Evolutionary conservation across 164 flowering plant genomes (phyloP).

Genomic region (Hamamelis virginiana): DNA sequence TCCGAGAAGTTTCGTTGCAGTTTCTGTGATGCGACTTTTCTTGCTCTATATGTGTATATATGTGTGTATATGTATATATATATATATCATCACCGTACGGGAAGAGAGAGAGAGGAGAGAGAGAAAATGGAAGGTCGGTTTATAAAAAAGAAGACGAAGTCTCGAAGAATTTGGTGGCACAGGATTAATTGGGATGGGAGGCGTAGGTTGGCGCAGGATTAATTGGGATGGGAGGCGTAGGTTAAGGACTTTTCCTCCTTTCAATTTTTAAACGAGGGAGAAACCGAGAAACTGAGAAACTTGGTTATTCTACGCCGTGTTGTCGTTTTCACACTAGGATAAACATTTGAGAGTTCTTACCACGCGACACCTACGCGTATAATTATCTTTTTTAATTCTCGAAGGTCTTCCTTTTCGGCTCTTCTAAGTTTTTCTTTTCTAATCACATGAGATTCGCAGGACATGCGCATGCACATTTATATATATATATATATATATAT

Average conservation of each 20-base stretch:
- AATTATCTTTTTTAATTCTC: too few relatives aligned
- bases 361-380: too few relatives aligned
- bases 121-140: not conserved
- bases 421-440: too few relatives aligned
- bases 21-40: conserved; percentile 14
- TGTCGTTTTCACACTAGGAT: not conserved
- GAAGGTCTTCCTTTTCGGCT: too few relatives aligned
- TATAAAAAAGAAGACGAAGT: not conserved
- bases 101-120: not conserved
- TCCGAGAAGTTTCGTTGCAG: conserved; percentile 20
- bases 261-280: not conserved
- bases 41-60: not conserved
- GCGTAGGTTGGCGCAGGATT: conserved; percentile 13
- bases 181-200: conserved; percentile 11
- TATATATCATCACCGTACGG: too few relatives aligned
- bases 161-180: conserved; percentile 17
- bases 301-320: conserved; percentile 1
- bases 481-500: too few relatives aligned
- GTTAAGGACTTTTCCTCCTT: conserved; percentile 20
- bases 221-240: conserved; percentile 14
- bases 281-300: not conserved
- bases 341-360: not conserved
- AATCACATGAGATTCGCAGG: too few relatives aligned
- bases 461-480: too few relatives aligned
- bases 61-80: too few relatives aligned